phyloP scores from a whole-genome alignment of 805 yeast species.

The Torulaspora quercuum region DNA sequence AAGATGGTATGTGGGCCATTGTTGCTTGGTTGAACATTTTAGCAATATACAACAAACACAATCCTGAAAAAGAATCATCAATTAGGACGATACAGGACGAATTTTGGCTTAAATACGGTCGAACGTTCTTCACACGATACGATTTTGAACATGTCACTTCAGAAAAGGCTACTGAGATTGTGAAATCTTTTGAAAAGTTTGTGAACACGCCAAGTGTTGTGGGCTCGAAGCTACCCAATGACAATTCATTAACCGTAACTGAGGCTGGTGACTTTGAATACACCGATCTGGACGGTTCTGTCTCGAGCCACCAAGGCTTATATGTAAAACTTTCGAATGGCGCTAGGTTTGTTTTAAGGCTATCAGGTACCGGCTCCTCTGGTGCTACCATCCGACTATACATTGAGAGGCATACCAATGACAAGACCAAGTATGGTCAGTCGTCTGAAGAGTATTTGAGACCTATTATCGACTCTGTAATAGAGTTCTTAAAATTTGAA shows the following conservation, averaged over 20 bases:
- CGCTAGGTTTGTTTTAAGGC: conserved; percentile 78
- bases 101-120: conserved; percentile 90
- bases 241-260: conserved; percentile 49
- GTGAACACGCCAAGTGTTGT: conserved; percentile 41
- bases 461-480: conserved; percentile 58
- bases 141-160: conserved; percentile 82
- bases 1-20: conserved; percentile 97
- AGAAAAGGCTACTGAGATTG: conserved; percentile 70
- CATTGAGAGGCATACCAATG: conserved; percentile 75
- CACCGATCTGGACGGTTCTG: conserved; percentile 92
- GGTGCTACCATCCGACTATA: conserved; percentile 96
- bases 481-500: conserved; percentile 66
- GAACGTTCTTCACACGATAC: conserved; percentile 95
- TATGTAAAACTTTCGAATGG: conserved; percentile 79
- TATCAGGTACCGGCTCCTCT: conserved; percentile 96
- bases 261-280: conserved; percentile 88
- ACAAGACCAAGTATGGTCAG: conserved; percentile 45
- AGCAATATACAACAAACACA: conserved; percentile 68
- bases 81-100: conserved; percentile 75
- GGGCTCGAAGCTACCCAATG: conserved; percentile 49
- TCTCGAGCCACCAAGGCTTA: conserved; percentile 83
- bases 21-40: conserved; percentile 95
- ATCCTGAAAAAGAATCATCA: conserved; percentile 58
- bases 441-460: conserved; percentile 67
- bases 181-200: conserved; percentile 47